Evolutionary conservation across 2,329 filamentous ascomycete genomes (phyloP), one percentile per base, ranked within the genome.

Genomic region (Mycogone perniciosa): DNA sequence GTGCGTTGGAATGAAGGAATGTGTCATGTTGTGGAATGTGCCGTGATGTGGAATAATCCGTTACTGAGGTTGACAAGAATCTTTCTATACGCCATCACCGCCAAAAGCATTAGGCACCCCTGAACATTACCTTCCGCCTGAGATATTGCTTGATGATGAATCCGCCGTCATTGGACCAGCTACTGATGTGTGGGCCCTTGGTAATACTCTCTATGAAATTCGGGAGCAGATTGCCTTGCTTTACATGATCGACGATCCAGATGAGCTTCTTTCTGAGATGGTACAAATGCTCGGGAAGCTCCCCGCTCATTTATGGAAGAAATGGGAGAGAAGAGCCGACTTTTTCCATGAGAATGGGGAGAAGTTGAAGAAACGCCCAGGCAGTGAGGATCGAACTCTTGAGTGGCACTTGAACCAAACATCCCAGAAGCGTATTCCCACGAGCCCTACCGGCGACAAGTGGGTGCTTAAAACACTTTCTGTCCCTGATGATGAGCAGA

Each of bases 131-230:
- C 56, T 62, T 1, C 51, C 66, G 0, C 65, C 65, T 0, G 66
- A 69, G 37, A 26, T 58, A 43, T 46, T 31, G 38, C 44, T 52
- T 30, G 47, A 55, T 39, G 62, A 64, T 1, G 9, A 44, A 0
- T 57, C 54, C 2, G 35, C 31, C 5, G 9, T n/a, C 1, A 9
- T 60, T 1, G 60, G 65, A 0, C 51, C 57, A 0, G 50, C 44
- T 0, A 59, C 55, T 1, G 66, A 69, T 33, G 39, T 68, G 0
- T 69, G 67, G 65, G 64, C 66, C 30, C 60, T 68, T 3, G 66
- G 59, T 0, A 68, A 66, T 27, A 67, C 63, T 0, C 33, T 69
- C 0, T 65, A 65, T 33, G 63, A 68, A 50, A 67, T 67, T 1
- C 60, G 66, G 0, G 55, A 60, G 0, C 63, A 65, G 1, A 47